Percentiles rank a stretch among this genome's conserved stretches.
Evolutionary conservation across 176 grass and related monocot genomes (phyloP).

Genomic region (Alopecurus myosuroides): DNA sequence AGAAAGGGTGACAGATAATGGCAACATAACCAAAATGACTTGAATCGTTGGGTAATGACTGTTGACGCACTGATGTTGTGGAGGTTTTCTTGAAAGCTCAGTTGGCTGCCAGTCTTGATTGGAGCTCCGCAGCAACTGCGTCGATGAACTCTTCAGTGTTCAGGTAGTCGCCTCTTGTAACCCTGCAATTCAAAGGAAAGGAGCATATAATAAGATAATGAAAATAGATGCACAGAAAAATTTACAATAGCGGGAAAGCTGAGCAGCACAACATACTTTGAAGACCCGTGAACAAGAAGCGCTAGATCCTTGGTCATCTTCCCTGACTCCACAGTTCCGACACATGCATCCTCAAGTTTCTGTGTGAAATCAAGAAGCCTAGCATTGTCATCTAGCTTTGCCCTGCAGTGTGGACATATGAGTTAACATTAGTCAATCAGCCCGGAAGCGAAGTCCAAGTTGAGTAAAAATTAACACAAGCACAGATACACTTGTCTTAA

Average conservation of each 20-base stretch:
- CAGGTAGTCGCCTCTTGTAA: constrained; percentile 69
- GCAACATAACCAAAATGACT: constrained; percentile 1
- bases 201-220: background rate
- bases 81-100: constrained; percentile 18
- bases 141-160: constrained; percentile 95
- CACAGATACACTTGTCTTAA: background rate
- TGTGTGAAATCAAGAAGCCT: constrained; percentile 70
- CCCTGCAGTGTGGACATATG: constrained; percentile 37
- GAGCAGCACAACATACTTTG: constrained; percentile 49
- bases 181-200: constrained; percentile 35
- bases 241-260: background rate
- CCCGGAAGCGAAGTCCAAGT: background rate
- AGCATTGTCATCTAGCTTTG: constrained; percentile 85
- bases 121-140: constrained; percentile 65
- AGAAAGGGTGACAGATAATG: constrained; percentile 11
- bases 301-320: constrained; percentile 99
- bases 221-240: too few species aligned
- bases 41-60: background rate
- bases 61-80: background rate
- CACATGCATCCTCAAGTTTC: constrained; percentile 84
- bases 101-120: constrained; percentile 49
- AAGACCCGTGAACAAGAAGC: constrained; percentile 79
- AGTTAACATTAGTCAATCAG: background rate
- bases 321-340: constrained; percentile 85
- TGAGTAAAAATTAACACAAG: background rate